Evolutionary conservation across 305 asterid genomes (phyloP), one percentile per base, ranked within the genome.

Genomic region (Petunia hybrid): DNA sequence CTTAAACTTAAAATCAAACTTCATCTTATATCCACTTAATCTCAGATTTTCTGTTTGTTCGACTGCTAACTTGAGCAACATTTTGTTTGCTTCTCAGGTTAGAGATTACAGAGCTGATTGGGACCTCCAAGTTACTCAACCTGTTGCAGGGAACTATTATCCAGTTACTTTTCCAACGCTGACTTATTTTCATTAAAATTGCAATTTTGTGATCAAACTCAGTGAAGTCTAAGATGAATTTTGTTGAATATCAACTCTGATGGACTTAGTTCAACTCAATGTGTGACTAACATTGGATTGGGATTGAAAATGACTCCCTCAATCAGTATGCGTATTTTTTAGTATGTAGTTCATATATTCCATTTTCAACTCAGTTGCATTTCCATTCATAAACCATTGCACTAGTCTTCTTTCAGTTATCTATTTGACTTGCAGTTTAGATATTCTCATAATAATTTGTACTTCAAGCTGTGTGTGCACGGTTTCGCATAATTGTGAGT

Each of bases 91-190:
- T 70, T 82, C 80, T 79, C 91, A 94, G 97, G 92, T 93, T 67
- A 82, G 97, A 85, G 93, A 93, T 91, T 83, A 90, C 80, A 84
- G 98, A 85, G 81, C 86, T 35, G 97, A 93, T 83, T 94, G 97
- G 97, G 86, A 92, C 71, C 93, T 94, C 85, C 84, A 81, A 63
- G 97, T 93, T 86, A 90, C 94, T 78, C 94, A 94, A 87, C 97
- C 97, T 36, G 93, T 91, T 35, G 97, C 98, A 13, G 98, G 98
- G 77, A 94, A 94, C 81, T 93, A 94, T 84, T 94, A 92, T 86
- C 98, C 98, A 53, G 98, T 94, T 89, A 89, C 83, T 77, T 31
- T 78, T 80, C 76, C 61, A n/a, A 80, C 84, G 59, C 46, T 55
- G n/a, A 51, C 10, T 35, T 51, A 10, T 43, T 48, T 71, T 42